Conservation (phyloP, 208 protist species). For the Acanthamoeba quina region DNA sequence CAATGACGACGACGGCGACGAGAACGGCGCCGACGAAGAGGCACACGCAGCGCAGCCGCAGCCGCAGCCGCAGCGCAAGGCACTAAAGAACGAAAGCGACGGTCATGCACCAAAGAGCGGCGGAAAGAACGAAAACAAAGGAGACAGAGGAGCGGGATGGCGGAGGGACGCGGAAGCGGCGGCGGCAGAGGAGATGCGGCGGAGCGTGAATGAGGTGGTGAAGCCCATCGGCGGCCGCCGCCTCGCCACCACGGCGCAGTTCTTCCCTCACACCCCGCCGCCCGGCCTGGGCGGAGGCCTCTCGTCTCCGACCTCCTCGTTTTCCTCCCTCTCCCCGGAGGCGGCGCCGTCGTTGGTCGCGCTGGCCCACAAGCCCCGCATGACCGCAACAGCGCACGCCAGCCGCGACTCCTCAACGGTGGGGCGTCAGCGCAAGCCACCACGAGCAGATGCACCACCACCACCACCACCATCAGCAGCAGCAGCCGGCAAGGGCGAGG, state of each 20-base stretch:
- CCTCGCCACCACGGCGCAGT: not conserved
- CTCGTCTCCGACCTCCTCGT: not conserved
- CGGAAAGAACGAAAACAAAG: not conserved
- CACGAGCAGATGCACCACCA: not conserved
- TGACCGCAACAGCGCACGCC: not conserved
- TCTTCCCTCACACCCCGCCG: not conserved
- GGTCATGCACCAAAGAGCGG: not conserved
- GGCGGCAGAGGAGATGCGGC: not conserved
- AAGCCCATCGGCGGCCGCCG: not conserved
- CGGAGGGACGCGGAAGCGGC: too few species aligned
- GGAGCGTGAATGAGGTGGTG: too few species aligned
- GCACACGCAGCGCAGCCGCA: not conserved
- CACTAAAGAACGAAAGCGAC: not conserved
- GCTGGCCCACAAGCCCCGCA: not conserved
- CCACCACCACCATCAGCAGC: too few species aligned
- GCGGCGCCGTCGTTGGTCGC: not conserved
- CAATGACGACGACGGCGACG: not conserved
- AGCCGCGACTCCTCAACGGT: not conserved
- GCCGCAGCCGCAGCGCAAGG: not conserved
- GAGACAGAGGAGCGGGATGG: not conserved
- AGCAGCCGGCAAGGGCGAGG: not conserved
- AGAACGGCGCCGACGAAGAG: not conserved
- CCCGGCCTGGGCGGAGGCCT: not conserved
- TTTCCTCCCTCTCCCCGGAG: not conserved
- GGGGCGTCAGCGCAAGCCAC: too few species aligned